A percentile compares a stretch with the other conserved stretches of the same genome.
Evolutionary conservation across 2,329 filamentous ascomycete species (phyloP).

Genomic region (Orbilia ellipsospora): DNA sequence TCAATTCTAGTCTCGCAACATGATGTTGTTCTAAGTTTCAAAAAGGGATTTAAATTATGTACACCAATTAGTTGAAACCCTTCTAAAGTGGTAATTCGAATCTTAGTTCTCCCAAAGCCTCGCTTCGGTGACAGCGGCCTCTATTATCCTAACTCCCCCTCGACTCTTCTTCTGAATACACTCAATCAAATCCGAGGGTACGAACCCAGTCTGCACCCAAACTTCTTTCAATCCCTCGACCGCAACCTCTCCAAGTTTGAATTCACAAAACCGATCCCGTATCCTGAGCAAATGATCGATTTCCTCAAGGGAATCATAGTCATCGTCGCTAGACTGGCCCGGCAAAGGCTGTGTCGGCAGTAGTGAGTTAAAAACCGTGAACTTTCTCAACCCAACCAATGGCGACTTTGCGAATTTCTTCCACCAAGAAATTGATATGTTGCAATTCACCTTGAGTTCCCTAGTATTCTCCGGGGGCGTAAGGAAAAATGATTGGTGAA

Average conservation of each 20-base stretch:
- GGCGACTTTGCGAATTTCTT: constrained; percentile 17
- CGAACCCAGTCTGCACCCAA: constrained; percentile 31
- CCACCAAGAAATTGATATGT: constrained; percentile 36
- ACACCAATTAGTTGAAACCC: too few species aligned
- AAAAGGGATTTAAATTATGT: too few species aligned
- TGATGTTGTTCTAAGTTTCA: too few species aligned
- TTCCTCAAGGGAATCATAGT: constrained; percentile 2
- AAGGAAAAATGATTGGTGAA: constrained; percentile 45
- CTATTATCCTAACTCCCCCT: constrained; percentile 4
- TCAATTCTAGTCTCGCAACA: too few species aligned
- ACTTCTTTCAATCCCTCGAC: constrained; percentile 32
- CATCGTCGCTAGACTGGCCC: constrained; percentile 7
- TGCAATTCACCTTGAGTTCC: constrained; percentile 26
- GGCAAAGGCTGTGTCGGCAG: constrained; percentile 3
- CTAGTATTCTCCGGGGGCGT: constrained; percentile 15
- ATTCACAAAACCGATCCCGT: not conserved
- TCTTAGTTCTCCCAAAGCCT: too few species aligned
- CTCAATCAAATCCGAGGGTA: constrained; percentile 31
- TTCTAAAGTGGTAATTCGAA: too few species aligned
- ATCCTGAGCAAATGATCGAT: not conserved
- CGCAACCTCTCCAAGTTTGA: constrained; percentile 24
- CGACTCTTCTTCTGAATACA: constrained; percentile 28
- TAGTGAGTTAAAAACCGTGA: constrained; percentile 4
- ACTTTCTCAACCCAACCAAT: constrained; percentile 15
- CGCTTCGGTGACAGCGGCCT: too few species aligned